Evolutionary conservation across 495 filamentous ascomycete species (phyloP).

Genomic region (Polyplosphaeria fusca): DNA sequence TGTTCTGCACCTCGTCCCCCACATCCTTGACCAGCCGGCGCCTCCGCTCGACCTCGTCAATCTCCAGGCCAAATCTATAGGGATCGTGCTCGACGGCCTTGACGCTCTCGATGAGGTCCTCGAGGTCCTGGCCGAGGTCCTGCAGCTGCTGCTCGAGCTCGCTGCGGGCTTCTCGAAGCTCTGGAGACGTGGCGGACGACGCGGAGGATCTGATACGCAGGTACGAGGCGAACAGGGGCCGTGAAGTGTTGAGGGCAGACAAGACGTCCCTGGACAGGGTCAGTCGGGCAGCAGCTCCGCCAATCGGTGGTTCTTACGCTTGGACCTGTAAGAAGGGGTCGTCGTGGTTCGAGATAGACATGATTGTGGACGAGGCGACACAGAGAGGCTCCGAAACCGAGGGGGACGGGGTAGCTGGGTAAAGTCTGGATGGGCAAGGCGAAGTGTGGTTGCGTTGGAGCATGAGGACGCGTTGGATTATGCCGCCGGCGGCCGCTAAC

Average conservation of each 20-base stretch:
- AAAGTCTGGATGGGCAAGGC: slow-evolving; percentile 7
- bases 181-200: slow-evolving; percentile 68
- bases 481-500: not conserved
- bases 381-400: slow-evolving; percentile 9
- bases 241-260: slow-evolving; percentile 69
- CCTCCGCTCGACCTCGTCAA: slow-evolving; percentile 76
- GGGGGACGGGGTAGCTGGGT: slow-evolving; percentile 11
- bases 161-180: slow-evolving; percentile 74
- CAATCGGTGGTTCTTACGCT: slow-evolving; percentile 17
- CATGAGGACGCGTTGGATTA: not conserved
- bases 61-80: slow-evolving; percentile 80
- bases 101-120: slow-evolving; percentile 85
- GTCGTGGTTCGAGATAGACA: slow-evolving; percentile 26
- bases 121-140: slow-evolving; percentile 78
- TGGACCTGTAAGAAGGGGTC: slow-evolving; percentile 36
- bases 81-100: slow-evolving; percentile 86
- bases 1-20: slow-evolving; percentile 81
- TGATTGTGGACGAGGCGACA: slow-evolving; percentile 20
- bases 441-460: slow-evolving; percentile 2
- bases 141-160: slow-evolving; percentile 78
- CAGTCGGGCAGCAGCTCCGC: not conserved
- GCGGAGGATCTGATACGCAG: slow-evolving; percentile 88
- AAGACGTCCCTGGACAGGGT: slow-evolving; percentile 63
- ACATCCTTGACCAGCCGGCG: slow-evolving; percentile 84
- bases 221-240: slow-evolving; percentile 89